Evolutionary conservation across 2,329 filamentous ascomycete species (phyloP), one percentile per base, ranked within the genome.

Genomic region (Colletotrichum godetiae): DNA sequence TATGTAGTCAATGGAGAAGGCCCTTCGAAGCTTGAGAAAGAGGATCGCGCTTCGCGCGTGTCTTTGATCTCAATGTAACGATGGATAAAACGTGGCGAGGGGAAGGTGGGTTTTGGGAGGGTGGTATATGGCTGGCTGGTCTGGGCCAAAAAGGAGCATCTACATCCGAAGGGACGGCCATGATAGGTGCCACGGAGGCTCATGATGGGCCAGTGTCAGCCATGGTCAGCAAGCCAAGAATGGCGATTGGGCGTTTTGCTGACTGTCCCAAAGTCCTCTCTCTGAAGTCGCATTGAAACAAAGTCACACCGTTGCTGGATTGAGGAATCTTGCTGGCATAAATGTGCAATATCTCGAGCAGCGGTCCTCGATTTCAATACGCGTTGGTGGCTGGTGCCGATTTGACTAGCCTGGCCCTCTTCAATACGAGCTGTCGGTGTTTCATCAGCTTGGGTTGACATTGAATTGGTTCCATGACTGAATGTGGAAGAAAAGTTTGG

Each of bases 141-240:
- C 60, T 42, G n/a, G 8, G 31, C 22, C 12, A 8, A 57, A 49
- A 15, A 35, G 19, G 52, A 31, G n/a, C 49, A n/a, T 31, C 60
- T 56, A 61, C 31, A 61, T 13, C 35, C 53, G 31, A 71, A 37
- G 11, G n/a, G 49, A 35, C 46, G 29, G n/a, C 3, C 19, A 52
- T 70, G 67, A 70, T 61, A 73, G 70, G 67, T 70, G 70, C 67
- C 70, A 73, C 70, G 67, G 61, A 49, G 29, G 33, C 59, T 24
- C 24, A 8, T 66, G 56, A 73, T 58, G 60, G 62, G 61, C 53
- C 67, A 60, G 49, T 65, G 61, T 70, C 67, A 70, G 46, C 66
- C 60, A 73, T 35, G 71, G 67, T 73, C 60, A 66, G 71, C 61
- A 57, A 10, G 12, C 56, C 55, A 46, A 58, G 31, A n/a, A 27